Percentiles rank a stretch among this genome's conserved stretches.
Evolutionary conservation across 1,139 yeast species (phyloP).

Genomic region (Chernovozyma aurita): DNA sequence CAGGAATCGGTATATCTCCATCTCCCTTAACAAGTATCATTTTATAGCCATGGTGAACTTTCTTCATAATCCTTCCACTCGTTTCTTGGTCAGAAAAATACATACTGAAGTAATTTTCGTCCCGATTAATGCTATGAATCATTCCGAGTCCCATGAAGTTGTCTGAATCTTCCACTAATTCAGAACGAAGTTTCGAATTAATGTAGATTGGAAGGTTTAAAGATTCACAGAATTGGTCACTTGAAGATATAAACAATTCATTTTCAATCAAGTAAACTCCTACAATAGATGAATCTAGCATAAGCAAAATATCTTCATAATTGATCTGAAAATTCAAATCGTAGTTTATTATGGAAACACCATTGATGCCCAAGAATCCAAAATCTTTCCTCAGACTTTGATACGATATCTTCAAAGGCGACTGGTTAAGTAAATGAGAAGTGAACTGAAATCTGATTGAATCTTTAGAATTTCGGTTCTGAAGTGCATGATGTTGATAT

Average conservation of each 20-base stretch:
- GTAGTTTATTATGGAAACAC: constrained; percentile 34
- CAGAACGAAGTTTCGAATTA: not conserved
- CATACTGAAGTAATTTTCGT: constrained; percentile 41
- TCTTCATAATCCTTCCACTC: constrained; percentile 8
- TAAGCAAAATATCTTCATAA: constrained; percentile 33
- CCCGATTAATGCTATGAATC: constrained; percentile 58
- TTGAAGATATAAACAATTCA: constrained; percentile 4
- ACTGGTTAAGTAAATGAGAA: constrained; percentile 37
- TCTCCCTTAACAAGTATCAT: constrained; percentile 60
- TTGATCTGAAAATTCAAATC: constrained; percentile 21
- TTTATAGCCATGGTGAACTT: constrained; percentile 21
- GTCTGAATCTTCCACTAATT: constrained; percentile 1
- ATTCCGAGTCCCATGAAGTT: constrained; percentile 41
- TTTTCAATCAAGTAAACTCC: constrained; percentile 36
- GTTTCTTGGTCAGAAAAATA: constrained; percentile 44
- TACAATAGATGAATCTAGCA: constrained; percentile 53
- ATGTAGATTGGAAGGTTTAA: constrained; percentile 1
- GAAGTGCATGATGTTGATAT: not conserved
- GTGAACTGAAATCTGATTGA: constrained; percentile 38
- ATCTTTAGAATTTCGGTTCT: not conserved
- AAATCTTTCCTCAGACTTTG: constrained; percentile 12
- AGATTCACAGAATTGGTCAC: not conserved
- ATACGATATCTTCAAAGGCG: constrained; percentile 52
- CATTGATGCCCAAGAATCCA: constrained; percentile 32
- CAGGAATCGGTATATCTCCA: constrained; percentile 45